Evolutionary conservation across 2,329 filamentous ascomycete genomes (phyloP), one percentile per base, ranked within the genome.

Genomic region (Alternaria infectoria): DNA sequence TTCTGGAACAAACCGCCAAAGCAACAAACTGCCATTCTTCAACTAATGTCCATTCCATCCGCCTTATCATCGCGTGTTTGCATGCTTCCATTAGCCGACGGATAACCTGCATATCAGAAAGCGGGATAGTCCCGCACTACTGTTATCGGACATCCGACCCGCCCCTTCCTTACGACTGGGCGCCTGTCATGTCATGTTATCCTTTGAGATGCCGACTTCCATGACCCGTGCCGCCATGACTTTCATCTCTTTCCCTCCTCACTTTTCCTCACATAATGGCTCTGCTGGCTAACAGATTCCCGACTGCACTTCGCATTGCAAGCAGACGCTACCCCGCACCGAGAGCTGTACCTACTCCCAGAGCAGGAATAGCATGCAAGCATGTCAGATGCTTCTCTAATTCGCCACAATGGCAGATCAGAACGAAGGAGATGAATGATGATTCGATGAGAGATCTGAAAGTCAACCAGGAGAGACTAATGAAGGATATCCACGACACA

Each of bases 401-500:
- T 25, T 74, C 78, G 23, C 64, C 75, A 60, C 69, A 49, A 75
- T 76, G 74, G 69, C 73, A 73, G 28, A 74, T 83, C 32, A 79
- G 80, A 12, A 81, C 82, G 6, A 77, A 79, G 26, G 82, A 84
- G 56, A 83, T 89, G 75, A 83, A 83, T 19, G 83, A 87, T 50
- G 76, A 83, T 17, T 80, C 87, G 40, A 78, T 89, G 36, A 80
- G 79, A 43, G 82, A 81, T 26, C 75, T 91, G 56, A 86, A 85
- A 61, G 85, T 90, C 43, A 85, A 90, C 66, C 83, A 86, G 69
- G 80, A 83, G 13, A 84, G 90, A 66, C 75, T 92, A 67, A 89
- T 90, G 82, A 82, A 85, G 25, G 86, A 89, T 62, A 82, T 92
- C 12, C 90, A 92, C 76, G 75, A 87, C 62, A 90, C 88, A 3